These are phyloP conservation scores for Colletotrichum salicis DNA, from an alignment of 2,329 filamentous ascomycete species.

Conservation along the genomic window DNA sequence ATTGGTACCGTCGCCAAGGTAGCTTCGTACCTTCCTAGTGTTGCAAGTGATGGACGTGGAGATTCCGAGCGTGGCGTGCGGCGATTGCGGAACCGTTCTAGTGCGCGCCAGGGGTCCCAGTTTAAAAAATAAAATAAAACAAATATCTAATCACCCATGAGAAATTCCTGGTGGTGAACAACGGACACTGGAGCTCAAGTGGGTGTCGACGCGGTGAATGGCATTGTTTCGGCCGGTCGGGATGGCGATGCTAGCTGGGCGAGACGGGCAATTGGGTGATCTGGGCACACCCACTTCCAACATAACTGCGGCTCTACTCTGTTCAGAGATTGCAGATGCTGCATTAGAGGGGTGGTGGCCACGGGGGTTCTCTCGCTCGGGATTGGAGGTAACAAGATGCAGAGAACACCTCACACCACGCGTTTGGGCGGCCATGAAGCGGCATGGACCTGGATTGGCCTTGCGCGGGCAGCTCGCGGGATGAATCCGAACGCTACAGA, in stretches of 20 bases:
- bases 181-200: conserved; percentile 16
- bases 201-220: conserved; percentile 26
- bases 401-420: background rate
- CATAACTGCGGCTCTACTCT: background rate
- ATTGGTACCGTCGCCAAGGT: conserved; percentile 9
- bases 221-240: conserved; percentile 31
- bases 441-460: background rate
- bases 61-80: conserved; percentile 21
- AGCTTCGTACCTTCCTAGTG: conserved; percentile 14
- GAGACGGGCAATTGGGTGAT: conserved; percentile 23
- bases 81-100: conserved; percentile 25
- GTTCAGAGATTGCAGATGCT: conserved; percentile 7
- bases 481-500: background rate
- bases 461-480: background rate
- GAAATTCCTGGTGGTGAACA: background rate
- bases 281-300: conserved; percentile 18
- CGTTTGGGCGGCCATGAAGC: conserved; percentile 2
- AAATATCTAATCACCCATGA: background rate
- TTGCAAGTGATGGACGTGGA: conserved; percentile 28
- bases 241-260: conserved; percentile 18
- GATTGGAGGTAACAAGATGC: background rate
- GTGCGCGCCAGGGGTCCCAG: conserved; percentile 6
- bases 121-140: background rate
- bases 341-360: conserved; percentile 13
- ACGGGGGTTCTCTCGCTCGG: conserved; percentile 7